phyloP scores from a whole-genome alignment of 2,329 filamentous ascomycete species.

The Colletotrichum navitas region DNA sequence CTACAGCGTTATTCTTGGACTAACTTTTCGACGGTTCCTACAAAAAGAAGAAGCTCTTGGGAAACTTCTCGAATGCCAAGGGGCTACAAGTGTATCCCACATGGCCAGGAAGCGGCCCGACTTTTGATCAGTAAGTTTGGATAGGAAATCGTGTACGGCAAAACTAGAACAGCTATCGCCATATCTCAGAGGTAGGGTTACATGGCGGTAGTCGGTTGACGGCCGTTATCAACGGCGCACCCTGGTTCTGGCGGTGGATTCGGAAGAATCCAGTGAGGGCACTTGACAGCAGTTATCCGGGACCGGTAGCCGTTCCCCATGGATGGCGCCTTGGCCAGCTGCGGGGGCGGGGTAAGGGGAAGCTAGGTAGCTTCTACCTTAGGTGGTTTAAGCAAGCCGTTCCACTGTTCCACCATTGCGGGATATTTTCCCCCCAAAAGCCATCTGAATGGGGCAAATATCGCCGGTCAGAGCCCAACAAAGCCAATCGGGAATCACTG shows the following conservation, averaged over 20 bases:
- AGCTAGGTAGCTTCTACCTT: conserved; percentile 14
- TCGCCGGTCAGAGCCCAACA: conserved; percentile 34
- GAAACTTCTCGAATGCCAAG: not conserved
- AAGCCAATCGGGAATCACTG: conserved; percentile 21
- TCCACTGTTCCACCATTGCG: not conserved
- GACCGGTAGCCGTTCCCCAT: conserved; percentile 26
- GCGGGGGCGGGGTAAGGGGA: conserved; percentile 22
- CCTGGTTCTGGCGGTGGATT: not conserved
- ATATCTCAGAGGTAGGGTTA: not conserved
- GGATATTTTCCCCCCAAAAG: conserved; percentile 26
- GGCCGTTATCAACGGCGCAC: no score
- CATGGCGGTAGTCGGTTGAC: not conserved
- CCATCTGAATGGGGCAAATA: conserved; percentile 33
- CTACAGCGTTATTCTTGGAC: not conserved
- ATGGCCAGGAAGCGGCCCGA: no score
- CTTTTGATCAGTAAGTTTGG: not conserved
- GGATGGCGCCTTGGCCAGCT: conserved; percentile 28
- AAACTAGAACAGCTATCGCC: not conserved
- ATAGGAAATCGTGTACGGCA: not conserved
- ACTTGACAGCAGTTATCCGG: conserved; percentile 5
- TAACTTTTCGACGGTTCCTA: not conserved
- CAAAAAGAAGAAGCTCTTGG: not conserved
- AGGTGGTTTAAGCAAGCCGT: not conserved
- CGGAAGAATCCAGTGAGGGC: not conserved
- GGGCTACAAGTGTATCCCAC: not conserved